A percentile compares a stretch with the other conserved stretches of the same genome.
These are phyloP conservation scores for Cladorrhinum sp. DNA, from an alignment of 2,329 filamentous ascomycete genomes.

Conservation along the genomic window DNA sequence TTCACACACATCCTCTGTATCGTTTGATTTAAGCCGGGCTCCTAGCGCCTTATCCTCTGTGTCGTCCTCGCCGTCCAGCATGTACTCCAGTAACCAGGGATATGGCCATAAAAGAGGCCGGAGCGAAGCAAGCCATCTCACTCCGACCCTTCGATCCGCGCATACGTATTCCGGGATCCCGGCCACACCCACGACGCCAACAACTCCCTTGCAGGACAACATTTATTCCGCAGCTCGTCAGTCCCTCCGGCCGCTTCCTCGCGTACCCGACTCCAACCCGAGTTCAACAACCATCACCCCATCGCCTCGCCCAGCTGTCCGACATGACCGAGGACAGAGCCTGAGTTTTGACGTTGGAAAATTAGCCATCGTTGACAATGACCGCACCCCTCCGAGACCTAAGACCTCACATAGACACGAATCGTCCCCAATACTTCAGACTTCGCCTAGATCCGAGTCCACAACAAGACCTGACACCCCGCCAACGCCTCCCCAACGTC, in stretches of 20 bases:
- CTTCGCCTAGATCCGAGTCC: background rate
- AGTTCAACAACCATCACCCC: slow-evolving; percentile 19
- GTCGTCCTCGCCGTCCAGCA: slow-evolving; percentile 69
- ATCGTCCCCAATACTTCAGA: background rate
- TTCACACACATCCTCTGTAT: slow-evolving; percentile 51
- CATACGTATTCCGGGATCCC: slow-evolving; percentile 31
- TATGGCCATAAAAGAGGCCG: slow-evolving; percentile 68
- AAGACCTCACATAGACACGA: background rate
- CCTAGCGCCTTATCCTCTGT: slow-evolving; percentile 56
- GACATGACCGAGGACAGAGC: slow-evolving; percentile 61
- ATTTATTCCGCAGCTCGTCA: slow-evolving; percentile 71
- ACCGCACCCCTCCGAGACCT: slow-evolving; percentile 34
- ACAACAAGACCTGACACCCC: slow-evolving; percentile 5
- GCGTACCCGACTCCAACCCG: slow-evolving; percentile 49
- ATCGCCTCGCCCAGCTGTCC: slow-evolving; percentile 36
- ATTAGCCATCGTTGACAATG: slow-evolving; percentile 47
- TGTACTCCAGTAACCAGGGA: slow-evolving; percentile 39
- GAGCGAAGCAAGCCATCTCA: slow-evolving; percentile 64
- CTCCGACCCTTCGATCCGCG: slow-evolving; percentile 44
- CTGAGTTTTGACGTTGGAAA: slow-evolving; percentile 62
- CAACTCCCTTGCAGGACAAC: slow-evolving; percentile 52
- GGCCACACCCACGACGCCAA: slow-evolving; percentile 36
- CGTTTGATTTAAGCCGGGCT: slow-evolving; percentile 54
- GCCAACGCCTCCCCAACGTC: slow-evolving; percentile 43
- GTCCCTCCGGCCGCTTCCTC: slow-evolving; percentile 71